Percentiles rank a stretch among this genome's conserved stretches.
These are phyloP conservation scores for Pseudomonodictys pantanalensis DNA, from an alignment of 495 filamentous ascomycete genomes.

Conservation along the genomic window DNA sequence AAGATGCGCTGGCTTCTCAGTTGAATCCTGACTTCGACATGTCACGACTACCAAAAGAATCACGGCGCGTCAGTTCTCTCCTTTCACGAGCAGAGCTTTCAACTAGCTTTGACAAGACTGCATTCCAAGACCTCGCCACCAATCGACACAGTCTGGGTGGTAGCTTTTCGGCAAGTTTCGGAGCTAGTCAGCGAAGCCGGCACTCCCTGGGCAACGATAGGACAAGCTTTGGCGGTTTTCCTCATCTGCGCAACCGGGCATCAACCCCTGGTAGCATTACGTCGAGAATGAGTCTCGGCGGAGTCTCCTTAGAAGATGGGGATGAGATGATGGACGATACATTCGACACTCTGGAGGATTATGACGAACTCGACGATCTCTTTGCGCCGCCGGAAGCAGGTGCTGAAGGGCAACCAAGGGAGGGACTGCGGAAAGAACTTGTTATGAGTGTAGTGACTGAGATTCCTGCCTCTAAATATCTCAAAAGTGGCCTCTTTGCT, in stretches of 20 bases:
- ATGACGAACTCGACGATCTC: constrained; percentile 32
- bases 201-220: constrained; percentile 71
- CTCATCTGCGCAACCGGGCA: constrained; percentile 30
- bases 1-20: constrained; percentile 65
- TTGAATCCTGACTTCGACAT: constrained; percentile 75
- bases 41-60: constrained; percentile 67
- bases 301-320: constrained; percentile 28
- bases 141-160: constrained; percentile 48
- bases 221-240: constrained; percentile 38
- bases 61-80: constrained; percentile 85
- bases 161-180: constrained; percentile 40
- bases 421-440: constrained; percentile 33
- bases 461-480: constrained; percentile 13
- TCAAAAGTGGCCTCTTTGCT: constrained; percentile 3
- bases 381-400: constrained; percentile 21
- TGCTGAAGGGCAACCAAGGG: constrained; percentile 21
- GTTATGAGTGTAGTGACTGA: constrained; percentile 30
- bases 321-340: constrained; percentile 35
- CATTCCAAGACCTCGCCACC: constrained; percentile 67
- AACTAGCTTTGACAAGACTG: constrained; percentile 66
- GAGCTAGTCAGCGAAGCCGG: constrained; percentile 48
- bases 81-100: constrained; percentile 88
- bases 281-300: constrained; percentile 35
- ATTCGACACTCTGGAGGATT: constrained; percentile 33
- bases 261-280: constrained; percentile 40